phyloP scores from a whole-genome alignment of 495 filamentous ascomycete genomes.

The Glarea lozoyensis region DNA sequence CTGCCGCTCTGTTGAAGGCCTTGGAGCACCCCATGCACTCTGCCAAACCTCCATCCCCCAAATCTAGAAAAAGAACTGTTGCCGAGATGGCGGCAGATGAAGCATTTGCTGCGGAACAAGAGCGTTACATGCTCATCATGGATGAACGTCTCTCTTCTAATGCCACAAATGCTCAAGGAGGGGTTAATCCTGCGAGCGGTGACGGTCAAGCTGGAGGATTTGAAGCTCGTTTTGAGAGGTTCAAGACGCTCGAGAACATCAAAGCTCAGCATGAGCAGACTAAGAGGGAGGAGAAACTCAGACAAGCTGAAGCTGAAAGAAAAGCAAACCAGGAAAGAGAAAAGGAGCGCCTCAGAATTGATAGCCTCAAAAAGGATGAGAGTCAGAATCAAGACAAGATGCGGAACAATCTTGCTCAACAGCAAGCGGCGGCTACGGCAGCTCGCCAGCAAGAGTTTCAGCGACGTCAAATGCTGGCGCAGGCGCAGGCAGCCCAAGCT shows the following conservation, averaged over 20 bases:
- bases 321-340: constrained; percentile 43
- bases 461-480: constrained; percentile 26
- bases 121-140: constrained; percentile 86
- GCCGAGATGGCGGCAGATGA: constrained; percentile 93
- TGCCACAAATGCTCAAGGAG: constrained; percentile 42
- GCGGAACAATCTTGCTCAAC: constrained; percentile 18
- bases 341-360: constrained; percentile 28
- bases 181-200: constrained; percentile 53
- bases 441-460: constrained; percentile 29
- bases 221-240: constrained; percentile 80
- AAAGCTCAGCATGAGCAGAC: constrained; percentile 67
- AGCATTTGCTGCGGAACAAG: constrained; percentile 76
- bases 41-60: constrained; percentile 68
- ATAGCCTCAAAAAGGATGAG: constrained; percentile 21
- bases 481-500: constrained; percentile 21
- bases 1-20: constrained; percentile 56
- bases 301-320: constrained; percentile 59
- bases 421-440: constrained; percentile 12
- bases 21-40: constrained; percentile 69
- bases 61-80: constrained; percentile 84
- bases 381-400: constrained; percentile 24
- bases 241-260: constrained; percentile 84
- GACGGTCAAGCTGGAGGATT: constrained; percentile 72
- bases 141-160: constrained; percentile 69
- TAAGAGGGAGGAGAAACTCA: constrained; percentile 49